A percentile compares a stretch with the other conserved stretches of the same genome.
These are phyloP conservation scores for Silene conica DNA, from an alignment of 148 eudicot species.

Conservation along the genomic window DNA sequence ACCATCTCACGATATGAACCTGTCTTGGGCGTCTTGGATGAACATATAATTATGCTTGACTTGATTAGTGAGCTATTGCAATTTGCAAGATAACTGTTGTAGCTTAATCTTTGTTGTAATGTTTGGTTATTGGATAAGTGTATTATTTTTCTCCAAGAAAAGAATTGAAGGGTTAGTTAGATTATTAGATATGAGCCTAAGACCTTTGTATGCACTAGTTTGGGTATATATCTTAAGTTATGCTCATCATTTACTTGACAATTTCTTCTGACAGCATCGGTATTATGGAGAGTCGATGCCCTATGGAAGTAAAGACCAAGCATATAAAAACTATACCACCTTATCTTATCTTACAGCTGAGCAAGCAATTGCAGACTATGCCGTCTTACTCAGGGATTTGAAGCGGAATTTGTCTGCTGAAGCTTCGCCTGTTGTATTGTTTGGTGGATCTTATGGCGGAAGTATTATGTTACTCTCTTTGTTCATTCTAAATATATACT, in stretches of 20 bases:
- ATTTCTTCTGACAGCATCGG: slow-evolving; percentile 57
- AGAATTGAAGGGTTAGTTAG: not conserved
- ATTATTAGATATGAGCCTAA: not conserved
- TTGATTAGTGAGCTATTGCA: not conserved
- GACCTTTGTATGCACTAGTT: not conserved
- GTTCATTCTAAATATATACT: not conserved
- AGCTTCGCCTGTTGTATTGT: slow-evolving; percentile 82
- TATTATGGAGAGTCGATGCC: slow-evolving; percentile 98
- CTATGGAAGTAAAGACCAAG: slow-evolving; percentile 60
- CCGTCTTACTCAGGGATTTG: slow-evolving; percentile 61
- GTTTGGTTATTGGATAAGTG: not conserved
- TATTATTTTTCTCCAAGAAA: not conserved
- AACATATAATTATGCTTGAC: not conserved
- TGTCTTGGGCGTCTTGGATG: not conserved
- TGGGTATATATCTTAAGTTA: not conserved
- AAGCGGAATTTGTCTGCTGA: slow-evolving; percentile 78
- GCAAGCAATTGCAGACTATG: slow-evolving; percentile 88
- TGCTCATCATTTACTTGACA: not conserved
- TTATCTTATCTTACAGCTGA: slow-evolving; percentile 71
- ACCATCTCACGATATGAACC: too few relatives aligned
- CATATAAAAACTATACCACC: slow-evolving; percentile 63
- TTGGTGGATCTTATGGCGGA: slow-evolving; percentile 99
- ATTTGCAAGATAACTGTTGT: not conserved
- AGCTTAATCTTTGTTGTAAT: not conserved
- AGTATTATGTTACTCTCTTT: slow-evolving; percentile 40